These are phyloP conservation scores for Elongisporangium undulatum DNA, from an alignment of 352 stramenopile species.

Conservation along the genomic window DNA sequence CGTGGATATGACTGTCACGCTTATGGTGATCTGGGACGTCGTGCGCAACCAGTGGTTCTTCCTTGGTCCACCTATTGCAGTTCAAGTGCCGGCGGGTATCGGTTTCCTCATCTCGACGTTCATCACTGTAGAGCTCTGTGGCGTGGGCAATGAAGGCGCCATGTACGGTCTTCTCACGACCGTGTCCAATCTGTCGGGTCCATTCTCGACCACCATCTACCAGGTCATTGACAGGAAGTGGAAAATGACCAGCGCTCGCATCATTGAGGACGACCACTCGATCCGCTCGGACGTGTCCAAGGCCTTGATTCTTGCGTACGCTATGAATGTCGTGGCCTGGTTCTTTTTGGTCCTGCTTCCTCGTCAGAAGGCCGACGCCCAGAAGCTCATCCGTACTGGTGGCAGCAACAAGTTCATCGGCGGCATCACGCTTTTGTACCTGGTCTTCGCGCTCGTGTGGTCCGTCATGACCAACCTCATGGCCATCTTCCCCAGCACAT, in stretches of 20 bases:
- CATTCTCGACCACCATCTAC: conserved; percentile 41
- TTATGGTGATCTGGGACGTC: conserved; percentile 50
- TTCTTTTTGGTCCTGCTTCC: conserved; percentile 51
- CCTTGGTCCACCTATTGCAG: conserved; percentile 30
- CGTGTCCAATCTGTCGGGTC: conserved; percentile 42
- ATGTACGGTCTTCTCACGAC: conserved; percentile 65
- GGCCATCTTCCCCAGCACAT: conserved; percentile 46
- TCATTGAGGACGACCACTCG: conserved; percentile 38
- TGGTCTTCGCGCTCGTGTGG: conserved; percentile 37
- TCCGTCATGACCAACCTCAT: conserved; percentile 57
- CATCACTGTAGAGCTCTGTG: conserved; percentile 50
- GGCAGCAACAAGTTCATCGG: conserved; percentile 46
- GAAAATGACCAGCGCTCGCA: conserved; percentile 33
- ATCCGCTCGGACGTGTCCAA: conserved; percentile 45
- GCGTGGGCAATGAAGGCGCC: conserved; percentile 51
- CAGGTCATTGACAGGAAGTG: conserved; percentile 33
- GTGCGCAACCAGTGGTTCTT: conserved; percentile 48
- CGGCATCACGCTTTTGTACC: conserved; percentile 30
- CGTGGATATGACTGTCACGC: conserved; percentile 28
- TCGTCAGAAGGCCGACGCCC: conserved; percentile 58
- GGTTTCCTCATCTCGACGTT: conserved; percentile 55
- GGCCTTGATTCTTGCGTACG: conserved; percentile 49
- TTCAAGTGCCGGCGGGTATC: conserved; percentile 41
- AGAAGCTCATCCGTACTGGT: conserved; percentile 55
- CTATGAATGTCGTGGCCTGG: conserved; percentile 40